Conservation (phyloP, 2,329 filamentous ascomycete genomes). For the Trichoderma oligosporum region DNA sequence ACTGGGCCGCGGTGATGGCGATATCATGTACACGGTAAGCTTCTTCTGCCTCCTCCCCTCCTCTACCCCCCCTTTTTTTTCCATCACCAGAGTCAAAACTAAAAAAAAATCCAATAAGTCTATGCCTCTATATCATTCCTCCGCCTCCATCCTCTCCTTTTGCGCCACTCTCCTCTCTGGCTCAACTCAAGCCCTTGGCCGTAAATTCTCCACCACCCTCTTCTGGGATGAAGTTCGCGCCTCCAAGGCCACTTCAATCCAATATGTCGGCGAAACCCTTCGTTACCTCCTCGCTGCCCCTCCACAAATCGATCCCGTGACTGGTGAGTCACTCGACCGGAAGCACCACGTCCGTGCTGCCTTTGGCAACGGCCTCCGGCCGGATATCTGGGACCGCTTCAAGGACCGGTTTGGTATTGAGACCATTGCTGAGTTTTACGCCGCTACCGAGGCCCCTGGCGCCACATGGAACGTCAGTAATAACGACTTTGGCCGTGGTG, state of each 20-base stretch:
- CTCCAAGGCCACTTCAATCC: constrained; percentile 68
- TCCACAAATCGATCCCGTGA: constrained; percentile 56
- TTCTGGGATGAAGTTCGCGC: constrained; percentile 77
- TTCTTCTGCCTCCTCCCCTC: not conserved
- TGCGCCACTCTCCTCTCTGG: constrained; percentile 56
- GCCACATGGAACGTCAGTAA: constrained; percentile 69
- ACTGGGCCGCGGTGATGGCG: constrained; percentile 55
- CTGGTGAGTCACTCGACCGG: constrained; percentile 65
- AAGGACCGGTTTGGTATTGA: constrained; percentile 75
- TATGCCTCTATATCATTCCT: constrained; percentile 88
- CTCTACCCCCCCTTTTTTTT: not conserved
- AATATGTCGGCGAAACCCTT: constrained; percentile 86
- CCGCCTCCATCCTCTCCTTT: constrained; percentile 68
- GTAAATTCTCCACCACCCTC: constrained; percentile 70
- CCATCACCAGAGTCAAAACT: no score
- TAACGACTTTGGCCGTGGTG: constrained; percentile 71
- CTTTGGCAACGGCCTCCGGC: constrained; percentile 80
- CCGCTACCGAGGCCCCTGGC: constrained; percentile 67
- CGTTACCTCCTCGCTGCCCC: constrained; percentile 73
- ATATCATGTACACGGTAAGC: constrained; percentile 71
- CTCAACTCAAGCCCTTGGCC: constrained; percentile 66
- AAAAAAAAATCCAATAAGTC: constrained; percentile 44
- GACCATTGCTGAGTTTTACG: constrained; percentile 76
- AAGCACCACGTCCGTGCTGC: constrained; percentile 70
- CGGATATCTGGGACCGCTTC: constrained; percentile 81